Evolutionary conservation across 257 asterid genomes (phyloP).

Genomic region (Forsythia suspensa): DNA sequence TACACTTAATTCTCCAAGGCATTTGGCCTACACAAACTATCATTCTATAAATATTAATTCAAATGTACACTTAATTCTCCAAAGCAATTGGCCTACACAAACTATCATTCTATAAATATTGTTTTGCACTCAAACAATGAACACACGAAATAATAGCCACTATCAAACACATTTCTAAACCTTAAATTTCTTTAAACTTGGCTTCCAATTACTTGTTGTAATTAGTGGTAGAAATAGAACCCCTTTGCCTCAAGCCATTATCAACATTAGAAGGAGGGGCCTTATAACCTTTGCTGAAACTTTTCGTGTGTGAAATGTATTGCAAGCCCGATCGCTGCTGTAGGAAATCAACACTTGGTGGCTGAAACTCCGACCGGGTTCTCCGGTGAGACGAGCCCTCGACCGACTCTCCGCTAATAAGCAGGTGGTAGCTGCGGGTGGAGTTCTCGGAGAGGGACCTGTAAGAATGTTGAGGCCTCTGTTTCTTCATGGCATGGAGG

Average conservation of each 20-base stretch:
- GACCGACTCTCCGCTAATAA: slow-evolving; percentile 35
- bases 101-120: too few species aligned
- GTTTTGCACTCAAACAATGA: background rate
- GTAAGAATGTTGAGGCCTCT: slow-evolving; percentile 36
- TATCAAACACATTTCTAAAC: background rate
- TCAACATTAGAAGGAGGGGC: slow-evolving; percentile 24
- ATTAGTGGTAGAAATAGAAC: background rate
- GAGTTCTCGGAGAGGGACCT: slow-evolving; percentile 60
- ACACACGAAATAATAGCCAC: background rate
- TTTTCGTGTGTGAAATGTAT: slow-evolving; percentile 18
- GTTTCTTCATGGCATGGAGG: slow-evolving; percentile 60
- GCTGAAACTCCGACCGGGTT: slow-evolving; percentile 42
- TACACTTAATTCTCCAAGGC: background rate
- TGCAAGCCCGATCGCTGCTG: slow-evolving; percentile 9
- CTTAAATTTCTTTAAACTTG: background rate
- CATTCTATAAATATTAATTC: background rate
- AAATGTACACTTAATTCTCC: background rate
- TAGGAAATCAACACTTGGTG: background rate
- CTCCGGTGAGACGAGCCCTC: slow-evolving; percentile 53
- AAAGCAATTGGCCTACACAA: background rate
- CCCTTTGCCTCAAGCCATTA: slow-evolving; percentile 29
- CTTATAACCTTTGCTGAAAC: slow-evolving; percentile 20
- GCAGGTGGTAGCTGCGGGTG: slow-evolving; percentile 61
- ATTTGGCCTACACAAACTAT: background rate
- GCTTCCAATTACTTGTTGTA: background rate